Conservation (phyloP, 331 rosid genomes). For the Arachis monticola region DNA sequence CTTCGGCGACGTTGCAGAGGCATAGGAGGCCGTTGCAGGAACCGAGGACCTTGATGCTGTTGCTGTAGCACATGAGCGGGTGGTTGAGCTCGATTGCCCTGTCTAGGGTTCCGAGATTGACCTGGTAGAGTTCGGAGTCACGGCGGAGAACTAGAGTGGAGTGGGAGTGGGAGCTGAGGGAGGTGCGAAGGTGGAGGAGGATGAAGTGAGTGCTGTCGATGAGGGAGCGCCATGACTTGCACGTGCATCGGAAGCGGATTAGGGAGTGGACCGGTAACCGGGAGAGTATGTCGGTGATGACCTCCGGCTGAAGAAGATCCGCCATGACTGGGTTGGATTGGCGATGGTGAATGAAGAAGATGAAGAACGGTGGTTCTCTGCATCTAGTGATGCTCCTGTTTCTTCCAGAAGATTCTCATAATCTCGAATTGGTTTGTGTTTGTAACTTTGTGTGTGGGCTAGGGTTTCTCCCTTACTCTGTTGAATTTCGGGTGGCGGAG, state of each 20-base stretch:
- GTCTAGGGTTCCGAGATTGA: conserved; percentile 11
- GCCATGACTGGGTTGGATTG: conserved; percentile 22
- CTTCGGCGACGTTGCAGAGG: conserved; percentile 75
- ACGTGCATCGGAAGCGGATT: conserved; percentile 32
- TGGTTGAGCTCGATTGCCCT: conserved; percentile 58
- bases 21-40: conserved; percentile 71
- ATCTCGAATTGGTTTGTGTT: neutral
- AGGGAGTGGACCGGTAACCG: conserved; percentile 35
- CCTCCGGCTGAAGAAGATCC: conserved; percentile 49
- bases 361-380: neutral
- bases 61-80: conserved; percentile 81
- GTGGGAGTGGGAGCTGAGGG: neutral
- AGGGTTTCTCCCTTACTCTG: neutral
- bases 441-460: neutral
- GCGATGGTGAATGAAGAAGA: neutral
- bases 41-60: conserved; percentile 58
- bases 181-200: conserved; percentile 32
- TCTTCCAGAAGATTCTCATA: neutral
- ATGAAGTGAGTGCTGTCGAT: conserved; percentile 43
- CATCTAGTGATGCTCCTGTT: neutral
- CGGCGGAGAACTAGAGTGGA: conserved; percentile 30
- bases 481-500: neutral
- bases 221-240: conserved; percentile 37
- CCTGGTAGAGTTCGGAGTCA: conserved; percentile 26
- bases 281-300: conserved; percentile 37